These are phyloP conservation scores for Cyclotella cryptica DNA, from an alignment of 108 stramenopile species.

Conservation along the genomic window DNA sequence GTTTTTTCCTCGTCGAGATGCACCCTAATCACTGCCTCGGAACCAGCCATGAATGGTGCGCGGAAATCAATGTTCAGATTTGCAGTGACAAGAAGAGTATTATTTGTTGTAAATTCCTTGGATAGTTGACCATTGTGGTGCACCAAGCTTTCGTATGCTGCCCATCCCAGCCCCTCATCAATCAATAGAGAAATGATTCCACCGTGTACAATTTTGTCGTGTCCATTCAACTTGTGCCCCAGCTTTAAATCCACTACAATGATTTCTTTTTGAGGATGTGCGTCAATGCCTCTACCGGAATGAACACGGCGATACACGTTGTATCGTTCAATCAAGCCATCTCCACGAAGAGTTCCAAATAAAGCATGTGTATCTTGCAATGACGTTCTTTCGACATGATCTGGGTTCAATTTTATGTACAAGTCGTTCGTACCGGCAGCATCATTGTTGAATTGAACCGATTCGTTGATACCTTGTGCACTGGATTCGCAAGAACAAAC, in stretches of 20 bases:
- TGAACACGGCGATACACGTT: conserved; percentile 33
- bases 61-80: conserved; percentile 47
- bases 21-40: conserved; percentile 46
- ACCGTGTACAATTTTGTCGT: conserved; percentile 48
- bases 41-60: conserved; percentile 35
- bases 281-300: neutral
- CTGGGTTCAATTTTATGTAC: conserved; percentile 30
- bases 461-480: too few relatives aligned
- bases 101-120: neutral
- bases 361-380: conserved; percentile 39
- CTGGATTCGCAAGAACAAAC: too few relatives aligned
- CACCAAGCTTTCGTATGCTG: conserved; percentile 24
- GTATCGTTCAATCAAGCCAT: conserved; percentile 46
- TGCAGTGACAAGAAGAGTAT: conserved; percentile 37
- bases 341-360: conserved; percentile 35
- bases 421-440: conserved; percentile 9
- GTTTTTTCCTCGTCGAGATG: conserved; percentile 17
- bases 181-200: conserved; percentile 50
- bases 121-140: neutral
- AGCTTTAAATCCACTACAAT: conserved; percentile 32
- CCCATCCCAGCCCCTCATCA: conserved; percentile 52
- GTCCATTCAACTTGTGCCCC: conserved; percentile 39
- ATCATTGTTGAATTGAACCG: too few relatives aligned
- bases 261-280: conserved; percentile 16
- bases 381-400: conserved; percentile 12